Evolutionary conservation across 441 rosid species (phyloP).

Genomic region (Aleurites moluccanus): DNA sequence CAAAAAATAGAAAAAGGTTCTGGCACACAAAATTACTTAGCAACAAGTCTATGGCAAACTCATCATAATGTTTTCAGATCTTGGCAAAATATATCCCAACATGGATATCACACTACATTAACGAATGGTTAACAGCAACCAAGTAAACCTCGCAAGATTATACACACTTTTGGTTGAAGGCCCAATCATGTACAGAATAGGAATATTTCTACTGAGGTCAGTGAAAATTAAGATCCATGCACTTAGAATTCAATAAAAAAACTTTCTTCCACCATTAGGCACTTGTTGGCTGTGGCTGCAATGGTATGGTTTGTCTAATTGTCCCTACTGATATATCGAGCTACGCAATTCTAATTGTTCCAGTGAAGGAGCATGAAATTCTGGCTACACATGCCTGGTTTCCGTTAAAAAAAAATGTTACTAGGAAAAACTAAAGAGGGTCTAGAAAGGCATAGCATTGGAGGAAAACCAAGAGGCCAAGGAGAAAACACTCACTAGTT

Average conservation of each 20-base stretch:
- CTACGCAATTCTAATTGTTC: neutral
- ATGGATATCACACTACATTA: neutral
- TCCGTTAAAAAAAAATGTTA: neutral
- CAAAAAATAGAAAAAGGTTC: too few species aligned
- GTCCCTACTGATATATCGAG: neutral
- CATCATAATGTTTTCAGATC: conserved; percentile 9
- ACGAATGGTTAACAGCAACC: neutral
- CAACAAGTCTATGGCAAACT: conserved; percentile 9
- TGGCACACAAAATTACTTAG: neutral
- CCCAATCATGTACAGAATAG: neutral
- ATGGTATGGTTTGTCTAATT: neutral
- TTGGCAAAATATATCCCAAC: too few species aligned
- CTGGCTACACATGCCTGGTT: conserved; percentile 10
- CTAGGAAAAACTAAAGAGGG: neutral
- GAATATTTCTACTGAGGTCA: neutral
- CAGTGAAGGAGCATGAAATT: conserved; percentile 1
- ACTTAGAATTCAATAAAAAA: neutral
- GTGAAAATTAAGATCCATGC: conserved; percentile 3
- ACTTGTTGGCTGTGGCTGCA: neutral
- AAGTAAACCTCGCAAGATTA: conserved; percentile 19
- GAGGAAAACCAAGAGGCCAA: neutral
- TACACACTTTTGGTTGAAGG: conserved; percentile 17
- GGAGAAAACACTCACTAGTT: conserved; percentile 29
- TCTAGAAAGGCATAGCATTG: neutral
- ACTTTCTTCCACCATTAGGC: conserved; percentile 6